Conservation (phyloP, 768 basidiomycete genomes). For the Stropharia rugosoannulata region DNA sequence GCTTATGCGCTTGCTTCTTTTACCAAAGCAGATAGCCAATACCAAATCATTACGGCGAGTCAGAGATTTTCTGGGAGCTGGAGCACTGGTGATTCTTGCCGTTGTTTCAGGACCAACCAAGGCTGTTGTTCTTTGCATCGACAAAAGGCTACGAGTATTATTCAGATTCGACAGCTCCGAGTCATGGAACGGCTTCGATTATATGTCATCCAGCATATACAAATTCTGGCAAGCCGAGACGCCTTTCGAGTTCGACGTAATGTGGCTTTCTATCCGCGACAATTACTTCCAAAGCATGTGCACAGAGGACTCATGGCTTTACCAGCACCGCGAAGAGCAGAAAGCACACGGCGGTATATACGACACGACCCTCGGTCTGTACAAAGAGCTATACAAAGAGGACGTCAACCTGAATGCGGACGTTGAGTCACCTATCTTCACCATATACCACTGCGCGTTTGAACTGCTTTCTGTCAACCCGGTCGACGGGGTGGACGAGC, state of each 20-base stretch:
- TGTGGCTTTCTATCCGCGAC: constrained; percentile 3
- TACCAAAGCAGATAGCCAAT: background rate
- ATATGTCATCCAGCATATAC: background rate
- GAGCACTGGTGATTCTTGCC: background rate
- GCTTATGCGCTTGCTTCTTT: background rate
- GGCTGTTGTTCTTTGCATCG: background rate
- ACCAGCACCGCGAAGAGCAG: background rate
- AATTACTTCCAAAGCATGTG: constrained; percentile 6
- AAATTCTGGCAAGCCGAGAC: background rate
- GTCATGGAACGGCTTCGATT: background rate
- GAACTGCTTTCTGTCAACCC: background rate
- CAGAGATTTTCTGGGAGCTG: background rate
- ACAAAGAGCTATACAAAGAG: background rate
- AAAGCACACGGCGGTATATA: background rate
- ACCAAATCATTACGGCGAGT: background rate
- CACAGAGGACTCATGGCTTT: background rate
- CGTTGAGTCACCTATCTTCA: background rate
- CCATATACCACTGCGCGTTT: background rate
- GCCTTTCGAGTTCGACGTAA: background rate
- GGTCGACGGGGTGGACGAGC: background rate
- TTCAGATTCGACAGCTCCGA: background rate
- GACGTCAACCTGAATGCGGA: constrained; percentile 1
- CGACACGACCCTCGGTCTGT: constrained; percentile 1
- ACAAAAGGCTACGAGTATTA: background rate
- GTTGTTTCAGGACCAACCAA: background rate